phyloP scores from a whole-genome alignment of 768 basidiomycete species.

The Galerina marginata region DNA sequence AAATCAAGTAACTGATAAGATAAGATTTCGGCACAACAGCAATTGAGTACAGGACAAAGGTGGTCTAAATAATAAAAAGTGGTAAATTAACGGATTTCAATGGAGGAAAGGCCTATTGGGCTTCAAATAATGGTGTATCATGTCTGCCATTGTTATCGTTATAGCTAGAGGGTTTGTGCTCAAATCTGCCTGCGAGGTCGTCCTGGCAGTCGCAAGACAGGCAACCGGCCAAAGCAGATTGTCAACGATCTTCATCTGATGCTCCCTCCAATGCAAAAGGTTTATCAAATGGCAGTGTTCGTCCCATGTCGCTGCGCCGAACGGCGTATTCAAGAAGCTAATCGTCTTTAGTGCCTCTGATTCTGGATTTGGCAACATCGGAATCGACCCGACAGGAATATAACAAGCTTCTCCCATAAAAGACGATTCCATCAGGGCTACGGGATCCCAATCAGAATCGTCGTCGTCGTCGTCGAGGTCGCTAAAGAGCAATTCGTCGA shows the following conservation, averaged over 20 bases:
- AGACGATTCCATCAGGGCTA: not conserved
- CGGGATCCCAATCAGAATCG: not conserved
- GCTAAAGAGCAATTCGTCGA: not conserved
- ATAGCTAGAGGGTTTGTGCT: not conserved
- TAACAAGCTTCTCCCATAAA: not conserved
- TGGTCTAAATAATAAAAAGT: too few species aligned
- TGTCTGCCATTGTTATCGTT: not conserved
- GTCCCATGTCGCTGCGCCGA: not conserved
- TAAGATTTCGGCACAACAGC: not conserved
- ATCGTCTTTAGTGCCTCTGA: not conserved
- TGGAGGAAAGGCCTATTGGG: not conserved
- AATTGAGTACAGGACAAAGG: too few species aligned
- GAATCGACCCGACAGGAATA: not conserved
- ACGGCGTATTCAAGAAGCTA: not conserved
- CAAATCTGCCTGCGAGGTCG: not conserved
- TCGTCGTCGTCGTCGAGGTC: not conserved
- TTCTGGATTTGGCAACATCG: not conserved
- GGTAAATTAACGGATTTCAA: not conserved
- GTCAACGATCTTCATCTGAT: not conserved
- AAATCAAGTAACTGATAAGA: conserved; percentile 17
- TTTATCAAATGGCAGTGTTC: not conserved
- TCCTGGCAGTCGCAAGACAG: not conserved
- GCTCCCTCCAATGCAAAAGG: not conserved
- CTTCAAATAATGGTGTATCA: not conserved
- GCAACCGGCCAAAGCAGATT: not conserved